Evolutionary conservation across 139 green algal genomes (phyloP).

Genomic region (Monoraphidium neglectum): DNA sequence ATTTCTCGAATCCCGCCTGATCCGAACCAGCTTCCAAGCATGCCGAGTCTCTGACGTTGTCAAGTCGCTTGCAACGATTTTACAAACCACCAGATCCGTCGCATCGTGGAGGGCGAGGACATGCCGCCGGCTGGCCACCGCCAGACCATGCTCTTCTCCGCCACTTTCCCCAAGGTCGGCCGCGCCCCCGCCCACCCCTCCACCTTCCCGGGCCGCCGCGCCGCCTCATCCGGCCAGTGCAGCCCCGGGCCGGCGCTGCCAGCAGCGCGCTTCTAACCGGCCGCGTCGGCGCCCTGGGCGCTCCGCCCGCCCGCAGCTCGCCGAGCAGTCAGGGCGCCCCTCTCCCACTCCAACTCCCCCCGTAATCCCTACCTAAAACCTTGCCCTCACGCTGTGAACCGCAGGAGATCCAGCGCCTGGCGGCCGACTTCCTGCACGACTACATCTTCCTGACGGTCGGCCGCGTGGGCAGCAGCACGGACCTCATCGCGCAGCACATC

Average conservation of each 20-base stretch:
- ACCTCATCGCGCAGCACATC: slow-evolving; percentile 72
- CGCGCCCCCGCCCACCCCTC: background rate
- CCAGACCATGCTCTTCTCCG: slow-evolving; percentile 95
- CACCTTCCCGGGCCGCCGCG: slow-evolving; percentile 71
- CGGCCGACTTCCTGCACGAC: slow-evolving; percentile 83
- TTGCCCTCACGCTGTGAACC: no score
- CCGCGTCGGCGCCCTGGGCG: slow-evolving; percentile 96
- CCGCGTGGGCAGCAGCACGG: slow-evolving; percentile 94
- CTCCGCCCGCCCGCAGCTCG: slow-evolving; percentile 91
- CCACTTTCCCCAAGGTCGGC: slow-evolving; percentile 97
- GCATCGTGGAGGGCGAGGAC: slow-evolving; percentile 59
- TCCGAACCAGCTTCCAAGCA: no score
- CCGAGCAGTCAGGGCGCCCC: slow-evolving; percentile 94
- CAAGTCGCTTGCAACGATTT: no score
- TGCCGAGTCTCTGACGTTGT: no score
- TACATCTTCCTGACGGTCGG: slow-evolving; percentile 99
- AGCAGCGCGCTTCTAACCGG: no score
- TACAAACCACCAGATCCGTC: slow-evolving; percentile 4
- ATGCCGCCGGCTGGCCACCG: slow-evolving; percentile 76
- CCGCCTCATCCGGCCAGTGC: slow-evolving; percentile 91
- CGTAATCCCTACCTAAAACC: background rate
- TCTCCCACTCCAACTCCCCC: no score
- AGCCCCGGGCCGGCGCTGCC: no score
- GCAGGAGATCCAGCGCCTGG: slow-evolving; percentile 88
- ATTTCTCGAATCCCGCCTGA: no score